Evolutionary conservation across 768 basidiomycete species (phyloP).

Genomic region (Clitopilus hobsonii): DNA sequence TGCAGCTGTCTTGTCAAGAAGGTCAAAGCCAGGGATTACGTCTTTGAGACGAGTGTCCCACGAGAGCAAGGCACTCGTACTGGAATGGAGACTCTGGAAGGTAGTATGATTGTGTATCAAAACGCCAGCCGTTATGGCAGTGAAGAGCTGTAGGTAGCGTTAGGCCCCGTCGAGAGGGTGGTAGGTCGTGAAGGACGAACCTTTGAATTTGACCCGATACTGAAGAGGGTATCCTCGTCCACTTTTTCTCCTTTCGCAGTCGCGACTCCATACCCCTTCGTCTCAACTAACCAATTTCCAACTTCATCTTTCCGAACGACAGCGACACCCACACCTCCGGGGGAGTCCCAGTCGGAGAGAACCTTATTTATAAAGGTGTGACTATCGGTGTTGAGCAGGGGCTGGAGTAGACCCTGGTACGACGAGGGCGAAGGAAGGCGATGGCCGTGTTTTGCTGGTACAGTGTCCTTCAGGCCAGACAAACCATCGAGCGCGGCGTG

Average conservation of each 20-base stretch:
- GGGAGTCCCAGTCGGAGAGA: conserved; percentile 7
- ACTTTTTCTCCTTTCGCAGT: neutral
- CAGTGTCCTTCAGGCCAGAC: neutral
- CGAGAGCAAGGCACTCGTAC: neutral
- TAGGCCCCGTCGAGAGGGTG: neutral
- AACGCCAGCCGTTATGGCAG: conserved; percentile 18
- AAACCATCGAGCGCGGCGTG: neutral
- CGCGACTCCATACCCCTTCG: conserved; percentile 12
- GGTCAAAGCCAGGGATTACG: conserved; percentile 18
- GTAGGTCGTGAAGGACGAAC: neutral
- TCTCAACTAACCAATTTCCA: conserved; percentile 11
- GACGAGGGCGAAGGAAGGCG: neutral
- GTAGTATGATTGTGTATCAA: conserved; percentile 18
- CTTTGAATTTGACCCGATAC: conserved; percentile 16
- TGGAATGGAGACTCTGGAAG: neutral
- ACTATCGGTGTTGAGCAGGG: conserved; percentile 2
- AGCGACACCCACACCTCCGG: conserved; percentile 10
- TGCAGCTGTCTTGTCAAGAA: conserved; percentile 18
- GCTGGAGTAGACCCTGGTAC: neutral
- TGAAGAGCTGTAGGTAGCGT: conserved; percentile 15
- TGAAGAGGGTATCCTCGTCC: neutral
- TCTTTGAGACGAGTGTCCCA: conserved; percentile 18
- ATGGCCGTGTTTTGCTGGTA: neutral
- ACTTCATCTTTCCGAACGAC: conserved; percentile 6
- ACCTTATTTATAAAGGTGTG: conserved; percentile 7